phyloP scores from a whole-genome alignment of 192 early-diverging fungal species.

The Coemansia sp. region DNA sequence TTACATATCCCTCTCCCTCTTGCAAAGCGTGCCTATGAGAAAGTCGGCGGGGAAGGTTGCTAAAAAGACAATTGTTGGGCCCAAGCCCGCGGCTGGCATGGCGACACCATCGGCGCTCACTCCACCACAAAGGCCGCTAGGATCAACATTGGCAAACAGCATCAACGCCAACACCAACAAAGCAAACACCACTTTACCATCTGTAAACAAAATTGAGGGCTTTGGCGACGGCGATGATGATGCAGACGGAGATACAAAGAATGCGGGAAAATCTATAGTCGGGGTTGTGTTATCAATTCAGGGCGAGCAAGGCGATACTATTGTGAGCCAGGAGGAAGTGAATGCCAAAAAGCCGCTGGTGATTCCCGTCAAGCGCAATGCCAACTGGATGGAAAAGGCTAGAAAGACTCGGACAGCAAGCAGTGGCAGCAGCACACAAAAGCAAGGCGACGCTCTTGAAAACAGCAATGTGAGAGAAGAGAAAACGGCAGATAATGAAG shows the following conservation, averaged over 20 bases:
- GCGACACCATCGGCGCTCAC: no score
- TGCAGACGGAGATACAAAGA: neutral
- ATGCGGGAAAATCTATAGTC: neutral
- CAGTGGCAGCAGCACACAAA: neutral
- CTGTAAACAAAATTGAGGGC: neutral
- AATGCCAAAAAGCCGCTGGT: constrained; percentile 7
- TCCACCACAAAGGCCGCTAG: no score
- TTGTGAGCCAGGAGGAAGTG: constrained; percentile 8
- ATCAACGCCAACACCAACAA: neutral
- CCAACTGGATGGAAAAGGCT: constrained; percentile 18
- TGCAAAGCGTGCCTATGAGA: no score
- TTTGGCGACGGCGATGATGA: neutral
- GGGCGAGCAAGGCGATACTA: constrained; percentile 6
- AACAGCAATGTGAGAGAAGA: neutral
- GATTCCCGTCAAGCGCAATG: constrained; percentile 23
- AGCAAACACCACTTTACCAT: neutral
- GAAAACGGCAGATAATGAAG: neutral
- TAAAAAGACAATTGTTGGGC: no score
- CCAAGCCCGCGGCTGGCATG: no score
- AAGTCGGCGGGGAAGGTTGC: neutral
- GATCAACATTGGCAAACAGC: no score
- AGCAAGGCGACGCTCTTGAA: neutral
- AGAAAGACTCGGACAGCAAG: neutral
- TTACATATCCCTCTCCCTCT: no score
- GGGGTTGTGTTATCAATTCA: neutral